Base-by-base conservation (phyloP, 805 yeast species). In the Candida incommunis region DNA sequence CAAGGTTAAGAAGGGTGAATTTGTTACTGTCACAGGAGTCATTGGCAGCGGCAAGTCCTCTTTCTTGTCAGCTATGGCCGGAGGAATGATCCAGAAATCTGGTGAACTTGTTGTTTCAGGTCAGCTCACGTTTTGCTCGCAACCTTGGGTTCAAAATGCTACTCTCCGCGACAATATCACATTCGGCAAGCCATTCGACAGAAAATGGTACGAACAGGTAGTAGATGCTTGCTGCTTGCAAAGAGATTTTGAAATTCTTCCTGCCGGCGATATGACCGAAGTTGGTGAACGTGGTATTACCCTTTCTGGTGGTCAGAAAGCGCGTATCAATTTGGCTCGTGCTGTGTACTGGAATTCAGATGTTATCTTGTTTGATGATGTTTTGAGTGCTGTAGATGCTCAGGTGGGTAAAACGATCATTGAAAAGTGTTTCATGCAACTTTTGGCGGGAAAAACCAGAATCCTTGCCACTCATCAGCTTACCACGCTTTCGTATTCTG, bases 271-370 rank as follows among this genome's bases (percentile, higher is more conserved):
- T 56, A 57, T 58, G 49, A 82, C 90, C 1, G 94, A 86, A 62
- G 81, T 85, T 52, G 95, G 95, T 47, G 95, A 85, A 59, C 72
- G 88, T 50, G 95, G 95, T 54, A 80, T 86, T 46, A 86, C 92
- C 0, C 64, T 85, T 41, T 82, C 92, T 7, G 95, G 95, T 43
- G 95, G 95, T 43, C 95, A 85, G 59, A 86, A 85, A 65, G 92
- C 94, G 0, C 74, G 95, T 59, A 78, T 85, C 50, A 78, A 78
- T 54, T 66, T 85, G 44, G 95, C 95, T 1, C 72, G 95, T 53
- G 82, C 92, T 2, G 85, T 81, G 1, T 85, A 85, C 54, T 72
- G 76, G 20, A 69, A 74, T 34, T 68, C 72, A 18, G 86, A 82
- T 50, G 74, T 82, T 34, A 65, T 82, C 13, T 60, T 85, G 42